Conservation (phyloP, 2,329 filamentous ascomycete species). For the Neospermospora avenae region DNA sequence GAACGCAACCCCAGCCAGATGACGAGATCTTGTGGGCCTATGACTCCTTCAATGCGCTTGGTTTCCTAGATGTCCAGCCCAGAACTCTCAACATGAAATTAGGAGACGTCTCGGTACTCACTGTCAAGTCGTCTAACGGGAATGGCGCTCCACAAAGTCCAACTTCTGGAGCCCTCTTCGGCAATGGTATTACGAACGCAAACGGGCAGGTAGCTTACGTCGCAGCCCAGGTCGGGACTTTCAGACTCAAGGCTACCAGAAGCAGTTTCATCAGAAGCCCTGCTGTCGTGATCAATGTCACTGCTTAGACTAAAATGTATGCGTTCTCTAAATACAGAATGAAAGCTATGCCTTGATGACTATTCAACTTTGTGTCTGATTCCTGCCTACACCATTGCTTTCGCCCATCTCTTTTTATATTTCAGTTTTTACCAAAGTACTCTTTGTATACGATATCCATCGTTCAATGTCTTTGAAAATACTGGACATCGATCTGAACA, state of each 20-base stretch:
- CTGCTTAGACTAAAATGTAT: neutral
- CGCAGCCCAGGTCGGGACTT: neutral
- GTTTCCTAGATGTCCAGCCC: neutral
- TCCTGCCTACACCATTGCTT: no score
- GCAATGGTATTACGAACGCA: neutral
- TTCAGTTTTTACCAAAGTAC: no score
- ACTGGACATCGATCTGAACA: no score
- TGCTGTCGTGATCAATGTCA: neutral
- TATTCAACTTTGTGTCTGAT: no score
- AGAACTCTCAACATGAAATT: neutral
- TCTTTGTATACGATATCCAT: no score
- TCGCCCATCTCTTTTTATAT: no score
- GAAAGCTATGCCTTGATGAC: no score
- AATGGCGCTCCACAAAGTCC: neutral
- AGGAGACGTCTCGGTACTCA: neutral
- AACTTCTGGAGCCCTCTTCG: neutral
- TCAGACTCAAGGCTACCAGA: neutral
- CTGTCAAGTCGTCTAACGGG: neutral
- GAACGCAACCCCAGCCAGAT: neutral
- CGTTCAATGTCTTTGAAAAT: no score
- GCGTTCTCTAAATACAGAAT: no score
- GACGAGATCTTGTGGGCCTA: neutral
- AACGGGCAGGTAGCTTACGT: neutral
- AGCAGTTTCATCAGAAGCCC: neutral
- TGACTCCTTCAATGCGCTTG: neutral